phyloP scores from a whole-genome alignment of 768 basidiomycete genomes.

The Hemileccinum rubropunctum region DNA sequence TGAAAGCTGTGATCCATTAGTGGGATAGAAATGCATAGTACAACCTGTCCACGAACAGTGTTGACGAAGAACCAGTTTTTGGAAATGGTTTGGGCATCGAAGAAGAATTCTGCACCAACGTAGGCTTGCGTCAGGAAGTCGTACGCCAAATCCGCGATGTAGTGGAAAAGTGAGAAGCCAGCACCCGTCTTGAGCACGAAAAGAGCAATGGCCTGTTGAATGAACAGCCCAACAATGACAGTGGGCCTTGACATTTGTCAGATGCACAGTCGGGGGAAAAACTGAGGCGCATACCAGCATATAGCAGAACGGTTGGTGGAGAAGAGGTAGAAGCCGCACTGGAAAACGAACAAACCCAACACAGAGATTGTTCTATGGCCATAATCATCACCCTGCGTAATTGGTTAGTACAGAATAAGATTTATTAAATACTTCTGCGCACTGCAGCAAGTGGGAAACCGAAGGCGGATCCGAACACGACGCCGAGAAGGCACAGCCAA shows the following conservation, averaged over 20 bases:
- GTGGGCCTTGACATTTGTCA: slow-evolving; percentile 55
- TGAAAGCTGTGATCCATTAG: slow-evolving; percentile 44
- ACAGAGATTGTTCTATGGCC: slow-evolving; percentile 82
- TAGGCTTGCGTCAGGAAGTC: slow-evolving; percentile 72
- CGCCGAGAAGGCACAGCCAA: slow-evolving; percentile 72
- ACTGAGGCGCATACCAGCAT: slow-evolving; percentile 56
- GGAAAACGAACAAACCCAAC: slow-evolving; percentile 77
- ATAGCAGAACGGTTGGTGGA: slow-evolving; percentile 63
- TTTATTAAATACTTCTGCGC: slow-evolving; percentile 15
- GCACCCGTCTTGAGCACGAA: slow-evolving; percentile 86
- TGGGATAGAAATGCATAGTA: slow-evolving; percentile 7
- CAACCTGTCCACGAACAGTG: slow-evolving; percentile 43
- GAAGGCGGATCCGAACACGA: slow-evolving; percentile 85
- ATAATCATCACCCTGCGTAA: slow-evolving; percentile 56
- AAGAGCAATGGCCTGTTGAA: slow-evolving; percentile 83
- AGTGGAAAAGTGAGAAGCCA: slow-evolving; percentile 81
- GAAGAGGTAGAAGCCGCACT: slow-evolving; percentile 66
- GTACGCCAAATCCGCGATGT: slow-evolving; percentile 76
- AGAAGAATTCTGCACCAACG: slow-evolving; percentile 81
- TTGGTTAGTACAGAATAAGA: slow-evolving; percentile 13
- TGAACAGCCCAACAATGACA: slow-evolving; percentile 81
- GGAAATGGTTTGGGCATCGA: slow-evolving; percentile 57
- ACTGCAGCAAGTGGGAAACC: slow-evolving; percentile 67
- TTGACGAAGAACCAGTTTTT: slow-evolving; percentile 88
- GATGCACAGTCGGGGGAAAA: background rate